Evolutionary conservation across 345 rosid genomes (phyloP).

Genomic region (Eucalyptus urophylla): DNA sequence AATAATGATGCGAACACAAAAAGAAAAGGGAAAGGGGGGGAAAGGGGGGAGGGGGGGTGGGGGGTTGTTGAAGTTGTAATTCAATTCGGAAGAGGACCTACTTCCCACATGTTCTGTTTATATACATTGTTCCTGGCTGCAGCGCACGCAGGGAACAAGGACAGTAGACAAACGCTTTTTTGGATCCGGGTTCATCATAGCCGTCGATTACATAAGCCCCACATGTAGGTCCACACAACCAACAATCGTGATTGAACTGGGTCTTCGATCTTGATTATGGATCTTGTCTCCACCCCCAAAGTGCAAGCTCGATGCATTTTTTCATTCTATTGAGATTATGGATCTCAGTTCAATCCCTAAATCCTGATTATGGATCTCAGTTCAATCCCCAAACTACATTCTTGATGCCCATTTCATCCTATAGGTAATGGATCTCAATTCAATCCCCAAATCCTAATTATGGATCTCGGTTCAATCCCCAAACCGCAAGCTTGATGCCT

Average conservation of each 20-base stretch:
- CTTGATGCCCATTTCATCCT: background rate
- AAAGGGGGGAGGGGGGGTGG: accelerated
- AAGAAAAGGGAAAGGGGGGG: background rate
- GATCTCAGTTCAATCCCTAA: background rate
- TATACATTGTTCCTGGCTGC: background rate
- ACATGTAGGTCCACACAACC: background rate
- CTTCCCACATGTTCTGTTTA: background rate
- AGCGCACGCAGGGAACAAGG: background rate
- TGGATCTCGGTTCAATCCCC: background rate
- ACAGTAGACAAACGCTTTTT: background rate
- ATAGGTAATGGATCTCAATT: too few species aligned
- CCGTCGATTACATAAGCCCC: background rate
- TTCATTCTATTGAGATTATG: background rate
- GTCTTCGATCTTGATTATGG: too few species aligned
- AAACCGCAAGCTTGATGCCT: background rate
- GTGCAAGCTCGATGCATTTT: background rate
- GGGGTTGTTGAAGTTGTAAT: background rate
- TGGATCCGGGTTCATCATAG: background rate
- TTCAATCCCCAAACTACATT: background rate
- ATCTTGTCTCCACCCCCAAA: too few species aligned
- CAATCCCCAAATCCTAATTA: accelerated
- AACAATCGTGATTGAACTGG: background rate
- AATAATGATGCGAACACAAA: background rate
- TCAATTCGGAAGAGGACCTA: background rate
- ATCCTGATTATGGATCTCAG: background rate